Base-by-base conservation (phyloP, 208 protist genomes). In the Novymonas esmeraldas region DNA sequence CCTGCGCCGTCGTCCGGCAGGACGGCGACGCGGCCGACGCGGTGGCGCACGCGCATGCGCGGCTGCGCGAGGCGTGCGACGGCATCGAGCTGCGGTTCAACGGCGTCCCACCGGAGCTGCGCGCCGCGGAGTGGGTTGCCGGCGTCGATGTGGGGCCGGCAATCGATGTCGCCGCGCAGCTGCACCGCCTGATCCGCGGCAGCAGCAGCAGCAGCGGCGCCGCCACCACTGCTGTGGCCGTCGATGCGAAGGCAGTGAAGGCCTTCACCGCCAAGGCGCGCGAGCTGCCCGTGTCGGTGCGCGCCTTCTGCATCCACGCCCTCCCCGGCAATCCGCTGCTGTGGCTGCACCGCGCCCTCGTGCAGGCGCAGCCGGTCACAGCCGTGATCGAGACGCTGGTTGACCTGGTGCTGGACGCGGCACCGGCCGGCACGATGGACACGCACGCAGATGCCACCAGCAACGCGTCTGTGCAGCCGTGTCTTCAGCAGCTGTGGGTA, bases 401-500 rank as follows among this genome's bases (percentile, higher is more conserved):
- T 20, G 70, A 76, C 24, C 31, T 62, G 11, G 45, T 76, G 1
- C n/a, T 76, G 26, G 54, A 44, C 28, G 11, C 24, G 4, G n/a
- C 4, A 18, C 29, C 14, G 31, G 22, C 14, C 24, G 45, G n/a
- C 42, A n/a, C 44, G 24, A 41, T n/a, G 22, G 28, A 3, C 20
- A 20, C 2, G 6, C 28, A 10, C 18, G 29, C 16, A 31, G 33
- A 34, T 0, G 41, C 10, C 0, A 29, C 6, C 52, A 54, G 39
- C 29, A 67, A 52, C 56, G 49, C 54, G 6, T 69, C 69, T 39
- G 56, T 52, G 41, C 70, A 76, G 61, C 62, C 52, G 24, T 76
- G 56, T 22, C 45, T 76, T 14, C 70, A 70, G 46, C 70, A 76
- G 62, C 57, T 76, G 48, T 70, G 70, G 62, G 60, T 76, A 45